These are phyloP conservation scores for Solanum chacoense DNA, from an alignment of 305 asterid species.

Conservation along the genomic window DNA sequence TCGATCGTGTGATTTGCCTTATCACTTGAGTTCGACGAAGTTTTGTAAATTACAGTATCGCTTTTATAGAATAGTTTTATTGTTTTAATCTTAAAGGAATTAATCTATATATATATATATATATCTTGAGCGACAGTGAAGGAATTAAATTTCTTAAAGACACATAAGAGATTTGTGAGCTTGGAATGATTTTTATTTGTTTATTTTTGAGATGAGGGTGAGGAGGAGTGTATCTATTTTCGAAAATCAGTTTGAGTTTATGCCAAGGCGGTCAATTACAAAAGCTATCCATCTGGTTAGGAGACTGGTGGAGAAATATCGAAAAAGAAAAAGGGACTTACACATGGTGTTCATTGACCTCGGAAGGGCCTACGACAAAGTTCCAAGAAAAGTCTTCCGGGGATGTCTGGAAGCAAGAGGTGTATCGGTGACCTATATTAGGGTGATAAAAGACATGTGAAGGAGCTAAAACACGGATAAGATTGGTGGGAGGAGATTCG, in stretches of 20 bases:
- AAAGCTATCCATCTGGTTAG: not conserved
- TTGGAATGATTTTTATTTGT: not conserved
- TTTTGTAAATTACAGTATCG: not conserved
- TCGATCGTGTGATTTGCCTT: not conserved
- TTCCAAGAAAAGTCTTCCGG: not conserved
- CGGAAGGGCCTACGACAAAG: not conserved
- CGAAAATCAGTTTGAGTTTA: not conserved
- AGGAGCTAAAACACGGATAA: too few species aligned
- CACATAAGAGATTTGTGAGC: not conserved
- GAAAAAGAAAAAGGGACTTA: too few species aligned
- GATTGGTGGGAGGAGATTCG: not conserved
- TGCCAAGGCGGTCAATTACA: not conserved
- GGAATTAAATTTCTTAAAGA: not conserved
- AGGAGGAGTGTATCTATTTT: not conserved
- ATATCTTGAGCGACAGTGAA: not conserved
- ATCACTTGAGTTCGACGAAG: not conserved
- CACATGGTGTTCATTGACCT: not conserved
- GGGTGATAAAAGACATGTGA: not conserved
- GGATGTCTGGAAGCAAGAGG: not conserved
- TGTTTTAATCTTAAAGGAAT: not conserved
- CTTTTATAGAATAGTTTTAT: not conserved
- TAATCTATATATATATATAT: not conserved
- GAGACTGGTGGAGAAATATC: not conserved
- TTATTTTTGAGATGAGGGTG: not conserved
- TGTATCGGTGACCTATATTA: not conserved